Evolutionary conservation across 805 yeast genomes (phyloP).

Genomic region (Wickerhamiella kurtzmanii): DNA sequence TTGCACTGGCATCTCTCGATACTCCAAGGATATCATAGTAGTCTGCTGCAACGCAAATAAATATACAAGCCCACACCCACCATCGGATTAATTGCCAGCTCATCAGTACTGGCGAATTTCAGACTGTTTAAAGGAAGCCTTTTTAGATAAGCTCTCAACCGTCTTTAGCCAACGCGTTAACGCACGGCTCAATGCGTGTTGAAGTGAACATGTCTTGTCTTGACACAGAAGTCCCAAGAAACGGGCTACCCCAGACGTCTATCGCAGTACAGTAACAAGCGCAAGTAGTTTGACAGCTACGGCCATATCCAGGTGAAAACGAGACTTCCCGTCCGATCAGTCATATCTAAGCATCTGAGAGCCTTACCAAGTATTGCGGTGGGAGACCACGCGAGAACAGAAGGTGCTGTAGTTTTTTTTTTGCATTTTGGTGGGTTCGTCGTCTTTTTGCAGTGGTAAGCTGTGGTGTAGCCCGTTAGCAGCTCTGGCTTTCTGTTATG

Average conservation of each 20-base stretch:
- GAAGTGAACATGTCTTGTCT: no score
- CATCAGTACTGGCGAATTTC: neutral
- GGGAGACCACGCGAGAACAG: neutral
- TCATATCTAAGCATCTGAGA: neutral
- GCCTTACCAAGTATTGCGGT: neutral
- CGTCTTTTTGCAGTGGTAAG: no score
- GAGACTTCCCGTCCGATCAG: neutral
- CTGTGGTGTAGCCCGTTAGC: no score
- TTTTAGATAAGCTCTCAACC: neutral
- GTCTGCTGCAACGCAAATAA: constrained; percentile 24
- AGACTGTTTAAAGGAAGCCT: neutral
- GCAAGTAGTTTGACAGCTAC: neutral
- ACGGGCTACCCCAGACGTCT: no score
- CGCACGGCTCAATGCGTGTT: no score
- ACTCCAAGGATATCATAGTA: constrained; percentile 55
- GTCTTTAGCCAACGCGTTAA: neutral
- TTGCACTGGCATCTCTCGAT: constrained; percentile 52
- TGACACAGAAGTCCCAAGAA: no score
- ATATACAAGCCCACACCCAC: neutral
- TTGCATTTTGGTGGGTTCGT: neutral
- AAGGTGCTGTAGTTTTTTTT: neutral
- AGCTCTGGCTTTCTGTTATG: no score
- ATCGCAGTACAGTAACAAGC: no score
- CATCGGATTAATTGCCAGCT: neutral
- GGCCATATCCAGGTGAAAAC: neutral